Conservation (phyloP, 352 stramenopile genomes). For the Pythium chondricola region DNA sequence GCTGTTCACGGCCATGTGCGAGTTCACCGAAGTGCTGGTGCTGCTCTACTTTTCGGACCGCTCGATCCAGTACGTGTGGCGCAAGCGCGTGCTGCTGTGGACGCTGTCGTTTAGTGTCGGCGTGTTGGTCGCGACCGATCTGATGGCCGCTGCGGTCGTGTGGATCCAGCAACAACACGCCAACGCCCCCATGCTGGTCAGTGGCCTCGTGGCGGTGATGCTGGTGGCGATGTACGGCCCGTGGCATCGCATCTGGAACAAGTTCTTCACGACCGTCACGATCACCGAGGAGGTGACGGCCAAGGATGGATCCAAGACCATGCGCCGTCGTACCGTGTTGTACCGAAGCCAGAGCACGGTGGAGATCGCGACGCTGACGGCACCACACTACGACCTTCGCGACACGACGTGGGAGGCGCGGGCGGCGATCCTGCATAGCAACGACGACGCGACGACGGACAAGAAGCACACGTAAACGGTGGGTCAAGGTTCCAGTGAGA, state of each 20-base stretch:
- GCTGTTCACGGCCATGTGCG: constrained; percentile 30
- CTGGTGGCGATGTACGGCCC: constrained; percentile 33
- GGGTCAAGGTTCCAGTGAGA: no score
- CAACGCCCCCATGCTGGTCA: constrained; percentile 23
- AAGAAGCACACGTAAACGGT: no score
- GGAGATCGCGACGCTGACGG: background rate
- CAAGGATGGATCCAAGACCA: constrained; percentile 1
- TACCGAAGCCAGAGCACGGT: background rate
- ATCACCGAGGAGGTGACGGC: background rate
- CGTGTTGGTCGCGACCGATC: constrained; percentile 18
- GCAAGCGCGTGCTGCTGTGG: constrained; percentile 35
- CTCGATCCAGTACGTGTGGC: constrained; percentile 34
- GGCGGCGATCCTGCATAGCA: background rate
- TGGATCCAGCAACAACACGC: constrained; percentile 22
- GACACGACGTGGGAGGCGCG: background rate
- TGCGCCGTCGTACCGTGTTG: background rate
- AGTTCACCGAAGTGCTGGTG: constrained; percentile 44
- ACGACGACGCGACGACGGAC: no score
- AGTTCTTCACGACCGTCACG: background rate
- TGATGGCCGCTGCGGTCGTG: constrained; percentile 17
- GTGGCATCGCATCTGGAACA: constrained; percentile 16
- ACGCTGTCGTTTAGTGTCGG: constrained; percentile 22
- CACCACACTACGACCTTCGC: background rate
- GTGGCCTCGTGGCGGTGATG: constrained; percentile 34
- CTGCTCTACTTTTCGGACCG: constrained; percentile 51